Percentiles rank a stretch among this genome's conserved stretches.
Evolutionary conservation across 495 filamentous ascomycete species (phyloP).

Genomic region (Daldinia bambusicola): DNA sequence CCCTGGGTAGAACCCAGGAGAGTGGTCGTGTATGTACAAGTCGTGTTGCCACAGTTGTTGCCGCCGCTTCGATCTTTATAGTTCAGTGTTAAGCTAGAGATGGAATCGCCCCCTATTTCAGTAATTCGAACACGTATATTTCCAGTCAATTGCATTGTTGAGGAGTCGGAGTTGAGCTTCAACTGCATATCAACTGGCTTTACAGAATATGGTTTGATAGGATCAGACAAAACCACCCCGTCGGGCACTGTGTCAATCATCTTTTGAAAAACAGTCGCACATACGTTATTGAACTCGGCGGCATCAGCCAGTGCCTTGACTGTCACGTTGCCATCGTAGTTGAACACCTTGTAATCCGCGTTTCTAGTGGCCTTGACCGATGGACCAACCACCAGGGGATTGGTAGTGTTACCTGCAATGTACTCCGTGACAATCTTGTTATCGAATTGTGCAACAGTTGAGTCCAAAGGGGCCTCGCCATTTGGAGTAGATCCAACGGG

Average conservation of each 20-base stretch:
- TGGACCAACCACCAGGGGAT: constrained; percentile 63
- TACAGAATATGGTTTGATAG: constrained; percentile 66
- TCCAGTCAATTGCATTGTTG: constrained; percentile 53
- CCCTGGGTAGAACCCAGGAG: constrained; percentile 61
- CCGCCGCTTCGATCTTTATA: constrained; percentile 96
- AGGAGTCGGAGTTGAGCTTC: constrained; percentile 51
- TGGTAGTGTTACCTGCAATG: constrained; percentile 61
- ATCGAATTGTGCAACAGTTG: constrained; percentile 62
- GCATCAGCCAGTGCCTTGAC: constrained; percentile 59
- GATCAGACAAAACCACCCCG: constrained; percentile 60
- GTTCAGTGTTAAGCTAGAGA: constrained; percentile 67
- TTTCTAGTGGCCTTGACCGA: constrained; percentile 55
- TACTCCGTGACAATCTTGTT: constrained; percentile 67
- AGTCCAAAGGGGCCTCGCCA: constrained; percentile 59
- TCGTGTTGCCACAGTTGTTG: constrained; percentile 67
- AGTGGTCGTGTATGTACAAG: constrained; percentile 57
- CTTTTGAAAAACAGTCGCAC: constrained; percentile 63
- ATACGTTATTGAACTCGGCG: constrained; percentile 57
- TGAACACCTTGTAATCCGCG: constrained; percentile 68
- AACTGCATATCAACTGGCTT: constrained; percentile 66
- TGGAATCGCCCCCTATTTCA: constrained; percentile 44
- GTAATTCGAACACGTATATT: constrained; percentile 59
- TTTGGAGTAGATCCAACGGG: constrained; percentile 57
- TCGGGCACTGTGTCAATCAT: constrained; percentile 71
- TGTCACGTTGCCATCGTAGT: constrained; percentile 65